Percentiles rank a stretch among this genome's conserved stretches.
phyloP scores from a whole-genome alignment of 371 early-diverging fungal species.

The Actinomucor elegans region DNA sequence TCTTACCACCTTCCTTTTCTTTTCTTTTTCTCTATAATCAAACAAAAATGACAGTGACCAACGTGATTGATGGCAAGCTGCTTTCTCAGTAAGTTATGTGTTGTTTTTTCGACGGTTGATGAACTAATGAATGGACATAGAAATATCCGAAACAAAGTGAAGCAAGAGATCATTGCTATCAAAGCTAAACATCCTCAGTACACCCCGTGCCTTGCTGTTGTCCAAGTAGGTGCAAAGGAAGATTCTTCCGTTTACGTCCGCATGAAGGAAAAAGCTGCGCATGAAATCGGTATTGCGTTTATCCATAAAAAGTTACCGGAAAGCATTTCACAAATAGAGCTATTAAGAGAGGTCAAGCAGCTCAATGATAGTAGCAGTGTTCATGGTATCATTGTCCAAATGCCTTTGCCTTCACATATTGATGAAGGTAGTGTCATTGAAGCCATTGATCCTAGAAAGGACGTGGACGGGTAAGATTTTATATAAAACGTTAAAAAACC shows the following conservation, averaged over 20 bases:
- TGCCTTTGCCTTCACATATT: conserved; percentile 83
- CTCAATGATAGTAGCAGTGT: conserved; percentile 76
- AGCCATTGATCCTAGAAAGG: conserved; percentile 80
- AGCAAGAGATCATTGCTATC: conserved; percentile 59
- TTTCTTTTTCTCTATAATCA: background rate
- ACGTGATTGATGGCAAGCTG: background rate
- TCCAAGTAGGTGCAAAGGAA: conserved; percentile 89
- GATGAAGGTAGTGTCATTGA: conserved; percentile 77
- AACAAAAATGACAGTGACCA: background rate
- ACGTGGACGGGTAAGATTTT: conserved; percentile 84
- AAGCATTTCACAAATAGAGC: conserved; percentile 41
- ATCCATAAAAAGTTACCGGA: conserved; percentile 50
- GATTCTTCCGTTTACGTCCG: conserved; percentile 88
- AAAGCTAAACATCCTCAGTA: conserved; percentile 59
- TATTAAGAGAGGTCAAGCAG: conserved; percentile 54
- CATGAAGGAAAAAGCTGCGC: conserved; percentile 86
- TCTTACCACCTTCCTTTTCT: background rate
- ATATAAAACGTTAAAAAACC: too few relatives aligned
- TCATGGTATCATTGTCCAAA: conserved; percentile 92
- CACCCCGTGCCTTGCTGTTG: conserved; percentile 79
- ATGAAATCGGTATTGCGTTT: conserved; percentile 68
- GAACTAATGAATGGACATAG: too few relatives aligned
- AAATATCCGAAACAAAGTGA: conserved; percentile 53
- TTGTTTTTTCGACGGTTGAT: too few relatives aligned
- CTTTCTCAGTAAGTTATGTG: background rate